Base-by-base conservation (phyloP, 2,329 filamentous ascomycete genomes). In the Colletotrichum sp. region DNA sequence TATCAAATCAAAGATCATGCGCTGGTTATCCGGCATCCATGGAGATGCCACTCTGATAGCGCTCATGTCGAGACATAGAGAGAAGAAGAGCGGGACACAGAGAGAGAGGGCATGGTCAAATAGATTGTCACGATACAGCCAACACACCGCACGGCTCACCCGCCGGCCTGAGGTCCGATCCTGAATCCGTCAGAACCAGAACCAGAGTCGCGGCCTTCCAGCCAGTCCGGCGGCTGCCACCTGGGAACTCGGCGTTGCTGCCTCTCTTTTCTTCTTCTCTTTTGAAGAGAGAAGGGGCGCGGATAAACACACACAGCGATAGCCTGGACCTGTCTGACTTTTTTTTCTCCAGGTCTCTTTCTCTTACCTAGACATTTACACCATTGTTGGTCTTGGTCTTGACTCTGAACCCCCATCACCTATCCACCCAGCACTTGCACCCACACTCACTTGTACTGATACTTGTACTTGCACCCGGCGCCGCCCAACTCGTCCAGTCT, bases 91-190 rank as follows among this genome's bases (percentile, higher is more conserved):
- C 44, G 44, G 19, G 9, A 22, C 19, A n/a, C 3, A 22, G 9
- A n/a, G 19, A n/a, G 9, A 49, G 19, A 49, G 44, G 8, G 59
- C 59, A 62, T 34, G 59, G 59, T 34, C 59, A 62, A 62, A 32
- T n/a, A n/a, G 34, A 32, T 30, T 62, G 30, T 62, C 63, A 49
- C 36, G 63, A 44, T 66, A 32, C 59, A 62, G 63, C 36, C 34
- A 52, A 49, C 25, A 30, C 25, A 52, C 57, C 70, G 73, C 73
- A 65, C 66, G 65, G 70, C 61, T 70, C 73, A 65, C 73, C 30
- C 44, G 8, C 25, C n/a, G 70, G 73, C 59, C 70, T 66, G 67
- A 75, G 68, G 22, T 30, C 29, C 39, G 30, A 66, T 62, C 22
- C 72, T 61, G 70, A 59, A 73, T 69, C 70, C 59, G 70, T 69